phyloP scores from a whole-genome alignment of 805 yeast genomes.

The Candida palmyrensis region DNA sequence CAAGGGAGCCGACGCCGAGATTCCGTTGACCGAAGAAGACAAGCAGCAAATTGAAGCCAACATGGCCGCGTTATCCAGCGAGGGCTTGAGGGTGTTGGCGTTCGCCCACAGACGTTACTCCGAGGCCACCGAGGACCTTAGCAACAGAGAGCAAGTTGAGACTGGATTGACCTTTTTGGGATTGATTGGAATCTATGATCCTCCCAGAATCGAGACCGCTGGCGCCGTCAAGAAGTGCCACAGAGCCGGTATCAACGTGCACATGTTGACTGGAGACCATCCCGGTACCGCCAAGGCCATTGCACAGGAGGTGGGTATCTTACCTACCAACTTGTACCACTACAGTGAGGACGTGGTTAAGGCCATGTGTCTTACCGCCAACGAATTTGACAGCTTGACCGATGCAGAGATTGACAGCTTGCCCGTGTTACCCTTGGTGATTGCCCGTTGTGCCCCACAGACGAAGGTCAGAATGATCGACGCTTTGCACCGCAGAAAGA shows the following conservation, averaged over 20 bases:
- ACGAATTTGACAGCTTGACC: constrained; percentile 58
- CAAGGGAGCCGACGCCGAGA: constrained; percentile 5
- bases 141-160: constrained; percentile 18
- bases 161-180: constrained; percentile 21
- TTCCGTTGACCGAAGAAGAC: constrained; percentile 17
- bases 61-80: constrained; percentile 21
- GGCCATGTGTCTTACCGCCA: constrained; percentile 72
- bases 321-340: constrained; percentile 45
- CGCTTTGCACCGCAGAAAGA: constrained; percentile 46
- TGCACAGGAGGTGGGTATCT: constrained; percentile 31
- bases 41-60: constrained; percentile 16
- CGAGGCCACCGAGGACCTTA: constrained; percentile 9
- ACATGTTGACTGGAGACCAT: constrained; percentile 32
- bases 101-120: constrained; percentile 20
- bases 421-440: constrained; percentile 68
- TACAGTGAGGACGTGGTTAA: constrained; percentile 52
- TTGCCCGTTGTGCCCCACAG: constrained; percentile 81
- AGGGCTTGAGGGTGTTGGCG: constrained; percentile 29
- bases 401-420: constrained; percentile 56
- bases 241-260: constrained; percentile 29
- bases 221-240: constrained; percentile 24
- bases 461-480: constrained; percentile 80
- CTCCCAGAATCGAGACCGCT: constrained; percentile 29
- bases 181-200: constrained; percentile 30
- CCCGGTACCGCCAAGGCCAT: constrained; percentile 32